Conservation (phyloP, 2,329 filamentous ascomycete species). For the Ceratocystiopsis sp. region DNA sequence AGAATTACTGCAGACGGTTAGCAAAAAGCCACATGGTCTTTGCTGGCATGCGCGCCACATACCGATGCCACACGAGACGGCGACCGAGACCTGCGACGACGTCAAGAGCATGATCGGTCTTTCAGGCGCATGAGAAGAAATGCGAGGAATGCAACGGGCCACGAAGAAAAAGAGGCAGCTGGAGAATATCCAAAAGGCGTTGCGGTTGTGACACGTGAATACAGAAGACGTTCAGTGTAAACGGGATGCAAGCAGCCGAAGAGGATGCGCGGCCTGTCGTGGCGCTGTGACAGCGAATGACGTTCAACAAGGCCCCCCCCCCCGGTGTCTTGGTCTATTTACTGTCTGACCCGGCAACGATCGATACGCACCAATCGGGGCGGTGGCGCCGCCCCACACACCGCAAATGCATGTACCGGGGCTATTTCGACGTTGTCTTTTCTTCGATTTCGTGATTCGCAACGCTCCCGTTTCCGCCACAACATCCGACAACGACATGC, state of each 20-base stretch:
- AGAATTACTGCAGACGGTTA: constrained; percentile 38
- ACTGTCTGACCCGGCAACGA: constrained; percentile 10
- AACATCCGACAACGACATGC: neutral
- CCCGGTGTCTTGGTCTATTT: constrained; percentile 5
- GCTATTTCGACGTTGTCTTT: too few species aligned
- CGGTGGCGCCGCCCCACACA: neutral
- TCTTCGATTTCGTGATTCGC: too few species aligned
- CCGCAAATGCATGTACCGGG: constrained; percentile 1
- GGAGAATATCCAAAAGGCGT: too few species aligned
- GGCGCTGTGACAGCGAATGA: too few species aligned
- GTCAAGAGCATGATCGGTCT: constrained; percentile 38
- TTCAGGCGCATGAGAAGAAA: too few species aligned
- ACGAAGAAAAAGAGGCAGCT: too few species aligned
- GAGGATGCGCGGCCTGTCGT: too few species aligned
- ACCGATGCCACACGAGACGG: constrained; percentile 48
- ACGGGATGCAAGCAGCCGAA: too few species aligned
- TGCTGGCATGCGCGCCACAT: constrained; percentile 14
- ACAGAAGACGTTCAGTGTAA: too few species aligned
- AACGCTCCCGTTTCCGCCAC: too few species aligned
- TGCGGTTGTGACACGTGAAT: too few species aligned
- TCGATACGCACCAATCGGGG: constrained; percentile 8
- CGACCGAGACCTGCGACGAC: constrained; percentile 52
- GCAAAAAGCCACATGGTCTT: neutral
- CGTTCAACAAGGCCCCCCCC: neutral
- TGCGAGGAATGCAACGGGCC: too few species aligned